Evolutionary conservation across 345 rosid genomes (phyloP).

Genomic region (Syzygium aqueum): DNA sequence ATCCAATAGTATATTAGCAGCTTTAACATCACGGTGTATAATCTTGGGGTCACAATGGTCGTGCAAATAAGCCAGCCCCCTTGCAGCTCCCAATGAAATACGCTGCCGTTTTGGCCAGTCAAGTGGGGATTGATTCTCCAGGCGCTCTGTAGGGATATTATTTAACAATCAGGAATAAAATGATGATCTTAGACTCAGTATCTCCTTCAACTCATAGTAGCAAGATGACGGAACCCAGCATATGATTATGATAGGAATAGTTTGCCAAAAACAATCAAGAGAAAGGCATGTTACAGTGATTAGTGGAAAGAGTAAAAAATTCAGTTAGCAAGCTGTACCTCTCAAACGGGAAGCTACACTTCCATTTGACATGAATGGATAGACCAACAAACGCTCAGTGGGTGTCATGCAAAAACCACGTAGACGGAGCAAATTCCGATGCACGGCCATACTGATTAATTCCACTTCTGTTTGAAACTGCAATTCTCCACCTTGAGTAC

Average conservation of each 20-base stretch:
- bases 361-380: conserved; percentile 87
- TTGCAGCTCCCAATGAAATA: conserved; percentile 79
- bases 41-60: conserved; percentile 93
- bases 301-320: not conserved
- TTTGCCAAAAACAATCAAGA: not conserved
- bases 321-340: conserved; percentile 31
- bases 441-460: conserved; percentile 95
- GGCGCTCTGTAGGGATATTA: conserved; percentile 37
- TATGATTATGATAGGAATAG: not conserved
- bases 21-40: conserved; percentile 95
- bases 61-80: conserved; percentile 89
- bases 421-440: conserved; percentile 73
- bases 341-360: conserved; percentile 94
- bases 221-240: not conserved
- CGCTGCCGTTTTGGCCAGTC: conserved; percentile 62
- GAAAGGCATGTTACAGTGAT: not conserved
- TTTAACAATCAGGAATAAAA: not conserved
- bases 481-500: conserved; percentile 72
- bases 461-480: conserved; percentile 97
- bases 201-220: not conserved
- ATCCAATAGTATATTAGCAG: conserved; percentile 89
- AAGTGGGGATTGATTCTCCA: conserved; percentile 39
- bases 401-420: conserved; percentile 96
- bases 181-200: not conserved
- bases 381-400: conserved; percentile 84